phyloP scores from a whole-genome alignment of 179 eudicot genomes.

The Pouteria campechiana region DNA sequence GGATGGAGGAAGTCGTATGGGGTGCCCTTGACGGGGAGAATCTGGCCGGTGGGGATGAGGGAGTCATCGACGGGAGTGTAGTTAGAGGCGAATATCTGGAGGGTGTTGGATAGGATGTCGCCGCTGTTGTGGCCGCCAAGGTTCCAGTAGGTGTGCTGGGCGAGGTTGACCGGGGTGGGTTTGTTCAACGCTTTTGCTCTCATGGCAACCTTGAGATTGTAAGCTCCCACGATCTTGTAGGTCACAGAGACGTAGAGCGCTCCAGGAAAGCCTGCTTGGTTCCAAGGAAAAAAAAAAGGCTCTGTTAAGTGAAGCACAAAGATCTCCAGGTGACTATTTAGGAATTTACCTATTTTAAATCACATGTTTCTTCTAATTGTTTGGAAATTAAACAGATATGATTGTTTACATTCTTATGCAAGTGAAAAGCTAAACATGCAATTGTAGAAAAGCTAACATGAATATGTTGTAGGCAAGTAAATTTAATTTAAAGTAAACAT shows the following conservation, averaged over 20 bases:
- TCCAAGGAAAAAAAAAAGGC: neutral
- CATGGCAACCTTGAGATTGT: constrained; percentile 36
- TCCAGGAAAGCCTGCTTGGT: constrained; percentile 77
- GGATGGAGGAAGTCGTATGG: constrained; percentile 66
- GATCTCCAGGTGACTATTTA: no score
- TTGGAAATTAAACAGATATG: no score
- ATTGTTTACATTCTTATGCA: no score
- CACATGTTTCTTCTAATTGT: no score
- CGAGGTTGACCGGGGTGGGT: constrained; percentile 83
- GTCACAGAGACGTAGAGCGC: constrained; percentile 35
- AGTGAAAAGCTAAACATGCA: no score
- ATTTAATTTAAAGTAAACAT: no score
- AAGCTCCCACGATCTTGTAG: constrained; percentile 20
- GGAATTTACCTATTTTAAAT: no score
- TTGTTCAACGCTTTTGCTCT: constrained; percentile 57
- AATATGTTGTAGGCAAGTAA: no score
- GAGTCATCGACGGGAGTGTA: constrained; percentile 46
- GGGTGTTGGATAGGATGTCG: constrained; percentile 34
- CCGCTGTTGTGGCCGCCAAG: constrained; percentile 72
- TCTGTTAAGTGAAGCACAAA: neutral
- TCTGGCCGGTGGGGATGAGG: constrained; percentile 72
- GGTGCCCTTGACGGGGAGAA: constrained; percentile 45
- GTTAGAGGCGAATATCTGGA: constrained; percentile 58
- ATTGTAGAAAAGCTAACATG: no score
- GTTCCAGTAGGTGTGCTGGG: constrained; percentile 88